Evolutionary conservation across 75 land plant species (phyloP), one percentile per base, ranked within the genome.

Genomic region (Larix kaempferi): DNA sequence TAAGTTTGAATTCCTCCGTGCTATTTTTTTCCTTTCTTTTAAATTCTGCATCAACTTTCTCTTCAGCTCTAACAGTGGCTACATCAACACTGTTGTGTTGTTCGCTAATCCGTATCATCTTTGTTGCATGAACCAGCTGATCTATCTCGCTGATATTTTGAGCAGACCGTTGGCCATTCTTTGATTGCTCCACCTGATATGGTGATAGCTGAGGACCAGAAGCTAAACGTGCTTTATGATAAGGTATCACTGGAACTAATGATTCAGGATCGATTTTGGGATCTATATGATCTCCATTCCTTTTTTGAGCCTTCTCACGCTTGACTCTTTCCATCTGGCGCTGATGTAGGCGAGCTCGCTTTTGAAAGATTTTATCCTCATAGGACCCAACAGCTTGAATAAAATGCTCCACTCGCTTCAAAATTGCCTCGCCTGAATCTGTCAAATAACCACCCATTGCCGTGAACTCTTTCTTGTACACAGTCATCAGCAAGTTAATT

Each of bases 391-490:
- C 89, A 52, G 93, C 66, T 75, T 94, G 98, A 63, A 94, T 82
- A 80, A 94, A 94, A 77, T 90, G 88, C 69, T 94, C 92, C 22
- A 96, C 98, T 69, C 95, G 84, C 60, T 88, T 87, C 59, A 94
- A 78, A 22, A 81, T 77, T 12, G 93, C 92, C 98, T 96, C 85
- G 65, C 95, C 83, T 71, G 78, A 76, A 62, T 94, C 88, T 25
- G 98, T 94, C 84, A 98, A 84, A 88, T 94, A 98, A 8, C 95
- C 98, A 59, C 95, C 99, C 81, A 98, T 64, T 21, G 71, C 82
- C 55, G 78, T 86, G 77, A 98, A 90, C 66, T 98, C 95, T 80
- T 88, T 92, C 77, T 98, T 98, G 83, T 98, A 98, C 3, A 91
- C 89, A 61, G 91, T 81, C 89, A 98, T 87, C 74, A 97, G 82